Evolutionary conservation across 805 yeast genomes (phyloP).

Genomic region (Naumovozyma baii): DNA sequence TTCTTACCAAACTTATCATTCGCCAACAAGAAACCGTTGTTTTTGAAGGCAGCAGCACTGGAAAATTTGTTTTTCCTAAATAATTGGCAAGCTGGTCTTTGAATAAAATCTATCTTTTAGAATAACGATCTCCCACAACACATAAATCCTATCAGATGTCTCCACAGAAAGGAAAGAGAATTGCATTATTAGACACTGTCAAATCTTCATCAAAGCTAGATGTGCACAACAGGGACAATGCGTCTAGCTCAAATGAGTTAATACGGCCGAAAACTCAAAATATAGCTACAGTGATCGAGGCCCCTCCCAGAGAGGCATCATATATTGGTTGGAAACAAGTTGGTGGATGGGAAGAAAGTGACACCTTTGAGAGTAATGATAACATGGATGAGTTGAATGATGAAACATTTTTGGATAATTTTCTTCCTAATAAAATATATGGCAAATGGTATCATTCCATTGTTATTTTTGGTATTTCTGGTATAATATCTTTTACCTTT

Average conservation of each 20-base stretch:
- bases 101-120: no score
- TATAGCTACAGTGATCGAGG: background rate
- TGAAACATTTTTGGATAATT: conserved; percentile 64
- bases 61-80: no score
- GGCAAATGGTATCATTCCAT: conserved; percentile 95
- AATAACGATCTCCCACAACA: no score
- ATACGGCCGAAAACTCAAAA: background rate
- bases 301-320: conserved; percentile 36
- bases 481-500: conserved; percentile 60
- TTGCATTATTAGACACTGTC: background rate
- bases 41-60: no score
- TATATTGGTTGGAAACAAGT: conserved; percentile 90
- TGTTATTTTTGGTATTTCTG: conserved; percentile 56
- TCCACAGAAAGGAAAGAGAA: background rate
- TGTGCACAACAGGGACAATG: background rate
- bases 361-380: conserved; percentile 52
- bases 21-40: no score
- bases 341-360: conserved; percentile 73
- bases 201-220: background rate
- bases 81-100: no score
- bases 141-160: background rate
- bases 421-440: conserved; percentile 63
- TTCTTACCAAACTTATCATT: no score
- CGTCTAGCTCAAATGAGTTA: background rate
- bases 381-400: conserved; percentile 58